These are phyloP conservation scores for Verticillium tricorpus DNA, from an alignment of 2,329 filamentous ascomycete genomes.

Conservation along the genomic window DNA sequence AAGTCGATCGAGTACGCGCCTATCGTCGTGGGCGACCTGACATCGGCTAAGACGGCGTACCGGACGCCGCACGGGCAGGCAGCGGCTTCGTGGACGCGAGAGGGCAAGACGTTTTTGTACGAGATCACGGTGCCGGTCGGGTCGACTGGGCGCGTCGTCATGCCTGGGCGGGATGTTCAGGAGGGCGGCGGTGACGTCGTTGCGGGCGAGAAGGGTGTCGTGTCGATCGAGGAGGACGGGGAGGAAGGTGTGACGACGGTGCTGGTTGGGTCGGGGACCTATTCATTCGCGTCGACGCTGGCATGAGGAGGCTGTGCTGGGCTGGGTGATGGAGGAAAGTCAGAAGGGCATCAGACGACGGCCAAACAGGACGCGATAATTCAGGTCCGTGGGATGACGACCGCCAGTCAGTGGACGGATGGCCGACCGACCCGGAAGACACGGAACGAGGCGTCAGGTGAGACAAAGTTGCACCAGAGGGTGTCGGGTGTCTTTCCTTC, in stretches of 20 bases:
- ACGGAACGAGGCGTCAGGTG: background rate
- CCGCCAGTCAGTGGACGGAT: background rate
- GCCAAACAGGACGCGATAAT: background rate
- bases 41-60: conserved; percentile 7
- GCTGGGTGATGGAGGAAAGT: too few relatives aligned
- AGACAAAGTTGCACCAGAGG: background rate
- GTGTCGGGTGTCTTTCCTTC: background rate
- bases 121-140: conserved; percentile 5
- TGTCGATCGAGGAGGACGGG: background rate
- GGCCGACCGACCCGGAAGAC: background rate
- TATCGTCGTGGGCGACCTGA: conserved; percentile 6
- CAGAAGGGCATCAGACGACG: background rate
- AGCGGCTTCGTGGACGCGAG: conserved; percentile 4
- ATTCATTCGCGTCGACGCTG: conserved; percentile 1
- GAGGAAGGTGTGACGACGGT: background rate
- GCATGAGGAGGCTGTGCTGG: too few relatives aligned
- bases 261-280: conserved; percentile 4
- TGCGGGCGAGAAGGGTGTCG: conserved; percentile 1
- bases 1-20: background rate
- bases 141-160: background rate
- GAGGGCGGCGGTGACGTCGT: conserved; percentile 1
- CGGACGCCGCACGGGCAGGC: conserved; percentile 2
- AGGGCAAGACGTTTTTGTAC: conserved; percentile 2
- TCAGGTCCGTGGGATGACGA: background rate
- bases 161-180: background rate